Evolutionary conservation across 768 basidiomycete species (phyloP).

Genomic region (Agrocybe pediades): DNA sequence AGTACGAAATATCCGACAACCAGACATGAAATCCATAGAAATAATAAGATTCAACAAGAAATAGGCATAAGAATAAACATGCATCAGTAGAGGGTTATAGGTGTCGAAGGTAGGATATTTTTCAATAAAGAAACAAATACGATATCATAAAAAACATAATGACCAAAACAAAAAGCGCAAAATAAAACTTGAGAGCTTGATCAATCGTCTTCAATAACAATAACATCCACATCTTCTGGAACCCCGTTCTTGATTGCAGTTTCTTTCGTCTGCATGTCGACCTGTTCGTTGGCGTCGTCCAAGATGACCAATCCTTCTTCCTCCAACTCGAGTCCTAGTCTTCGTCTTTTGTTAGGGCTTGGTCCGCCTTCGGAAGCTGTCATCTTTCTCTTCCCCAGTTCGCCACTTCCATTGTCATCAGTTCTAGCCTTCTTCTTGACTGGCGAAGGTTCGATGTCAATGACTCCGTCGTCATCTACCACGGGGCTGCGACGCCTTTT

Average conservation of each 20-base stretch:
- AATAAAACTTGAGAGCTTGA: background rate
- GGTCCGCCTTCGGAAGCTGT: slow-evolving; percentile 23
- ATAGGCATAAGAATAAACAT: background rate
- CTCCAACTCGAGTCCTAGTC: slow-evolving; percentile 43
- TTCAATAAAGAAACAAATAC: background rate
- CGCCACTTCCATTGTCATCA: slow-evolving; percentile 12
- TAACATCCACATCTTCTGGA: slow-evolving; percentile 16
- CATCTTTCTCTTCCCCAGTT: slow-evolving; percentile 14
- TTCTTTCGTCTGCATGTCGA: slow-evolving; percentile 14
- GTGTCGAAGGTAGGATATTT: background rate
- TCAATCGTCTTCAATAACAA: slow-evolving; percentile 27
- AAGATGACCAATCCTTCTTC: slow-evolving; percentile 75
- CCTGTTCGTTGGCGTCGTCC: slow-evolving; percentile 51
- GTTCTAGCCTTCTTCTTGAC: slow-evolving; percentile 48
- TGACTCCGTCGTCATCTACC: slow-evolving; percentile 55
- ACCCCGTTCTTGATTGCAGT: slow-evolving; percentile 9
- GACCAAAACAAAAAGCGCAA: background rate
- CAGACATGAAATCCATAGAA: too few species aligned
- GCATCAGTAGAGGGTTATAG: background rate
- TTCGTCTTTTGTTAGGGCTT: slow-evolving; percentile 66
- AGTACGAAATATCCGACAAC: too few species aligned
- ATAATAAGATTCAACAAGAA: too few species aligned
- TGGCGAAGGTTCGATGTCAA: slow-evolving; percentile 55
- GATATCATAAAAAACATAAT: background rate
- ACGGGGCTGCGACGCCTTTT: slow-evolving; percentile 59